Evolutionary conservation across 1,284 basidiomycete genomes (phyloP).

Genomic region (Ceratorhiza oryzae-sativae): DNA sequence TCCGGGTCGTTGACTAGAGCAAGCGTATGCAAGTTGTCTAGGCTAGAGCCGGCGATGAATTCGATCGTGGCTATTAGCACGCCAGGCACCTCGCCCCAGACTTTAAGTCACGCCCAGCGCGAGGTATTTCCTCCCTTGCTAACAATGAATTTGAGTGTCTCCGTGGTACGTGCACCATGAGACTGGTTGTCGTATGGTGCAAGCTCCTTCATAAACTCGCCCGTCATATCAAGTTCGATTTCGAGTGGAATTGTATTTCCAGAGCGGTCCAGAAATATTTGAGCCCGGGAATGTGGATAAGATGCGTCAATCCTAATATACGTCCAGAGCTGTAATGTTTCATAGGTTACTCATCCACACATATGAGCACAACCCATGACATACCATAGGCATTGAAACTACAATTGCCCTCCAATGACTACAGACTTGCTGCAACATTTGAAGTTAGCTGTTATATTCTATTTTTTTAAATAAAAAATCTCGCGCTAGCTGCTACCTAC

Average conservation of each 20-base stretch:
- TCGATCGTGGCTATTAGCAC: not conserved
- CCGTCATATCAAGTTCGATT: constrained; percentile 5
- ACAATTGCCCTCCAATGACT: constrained; percentile 10
- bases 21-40: not conserved
- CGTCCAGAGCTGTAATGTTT: constrained; percentile 2
- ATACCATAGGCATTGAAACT: constrained; percentile 13
- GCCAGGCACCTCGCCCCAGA: not conserved
- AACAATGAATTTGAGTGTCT: constrained; percentile 3
- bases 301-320: not conserved
- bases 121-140: not conserved
- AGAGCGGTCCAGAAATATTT: not conserved
- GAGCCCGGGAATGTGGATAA: not conserved
- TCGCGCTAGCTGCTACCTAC: not conserved
- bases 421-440: constrained; percentile 11
- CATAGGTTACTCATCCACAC: not conserved
- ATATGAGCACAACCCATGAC: not conserved
- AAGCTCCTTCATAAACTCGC: not conserved
- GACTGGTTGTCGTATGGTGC: not conserved
- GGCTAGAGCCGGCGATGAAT: not conserved
- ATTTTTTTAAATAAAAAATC: not conserved
- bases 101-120: not conserved
- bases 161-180: not conserved
- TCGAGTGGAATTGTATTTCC: constrained; percentile 1
- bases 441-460: not conserved
- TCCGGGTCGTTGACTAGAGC: not conserved